Percentiles rank a stretch among this genome's conserved stretches.
Conservation (phyloP, 305 asterid genomes). For the Fraxinus greggii region DNA sequence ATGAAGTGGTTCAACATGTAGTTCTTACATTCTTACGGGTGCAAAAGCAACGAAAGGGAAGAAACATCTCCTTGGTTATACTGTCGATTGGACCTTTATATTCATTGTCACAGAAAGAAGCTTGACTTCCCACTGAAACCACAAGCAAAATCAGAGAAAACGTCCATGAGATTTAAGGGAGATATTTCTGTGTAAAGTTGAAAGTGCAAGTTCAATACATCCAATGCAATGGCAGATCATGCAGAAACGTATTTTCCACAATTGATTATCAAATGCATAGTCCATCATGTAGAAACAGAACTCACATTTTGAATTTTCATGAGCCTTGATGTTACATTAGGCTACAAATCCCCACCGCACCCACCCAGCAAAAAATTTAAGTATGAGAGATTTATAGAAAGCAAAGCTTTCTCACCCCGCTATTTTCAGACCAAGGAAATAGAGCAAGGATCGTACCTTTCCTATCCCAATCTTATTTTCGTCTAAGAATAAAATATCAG, state of each 20-base stretch:
- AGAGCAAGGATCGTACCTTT: neutral
- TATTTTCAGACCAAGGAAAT: neutral
- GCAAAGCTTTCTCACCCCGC: neutral
- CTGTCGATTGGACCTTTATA: constrained; percentile 13
- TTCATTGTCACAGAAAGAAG: constrained; percentile 28
- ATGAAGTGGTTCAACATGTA: neutral
- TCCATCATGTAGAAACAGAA: neutral
- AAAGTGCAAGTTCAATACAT: neutral
- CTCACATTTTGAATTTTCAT: neutral
- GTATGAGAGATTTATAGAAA: neutral
- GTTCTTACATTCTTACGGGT: constrained; percentile 39
- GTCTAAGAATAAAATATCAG: neutral
- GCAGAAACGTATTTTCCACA: neutral
- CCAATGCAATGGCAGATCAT: neutral
- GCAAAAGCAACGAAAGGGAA: constrained; percentile 41
- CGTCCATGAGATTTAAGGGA: neutral
- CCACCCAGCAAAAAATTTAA: neutral
- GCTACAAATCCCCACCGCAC: neutral
- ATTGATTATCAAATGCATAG: neutral
- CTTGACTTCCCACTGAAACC: constrained; percentile 32
- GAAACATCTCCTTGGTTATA: constrained; percentile 32
- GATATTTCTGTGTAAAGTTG: neutral
- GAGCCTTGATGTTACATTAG: neutral
- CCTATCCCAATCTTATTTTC: neutral
- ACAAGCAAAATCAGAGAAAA: neutral